Base-by-base conservation (phyloP, 805 yeast genomes). In the Candida yuanshanica region DNA sequence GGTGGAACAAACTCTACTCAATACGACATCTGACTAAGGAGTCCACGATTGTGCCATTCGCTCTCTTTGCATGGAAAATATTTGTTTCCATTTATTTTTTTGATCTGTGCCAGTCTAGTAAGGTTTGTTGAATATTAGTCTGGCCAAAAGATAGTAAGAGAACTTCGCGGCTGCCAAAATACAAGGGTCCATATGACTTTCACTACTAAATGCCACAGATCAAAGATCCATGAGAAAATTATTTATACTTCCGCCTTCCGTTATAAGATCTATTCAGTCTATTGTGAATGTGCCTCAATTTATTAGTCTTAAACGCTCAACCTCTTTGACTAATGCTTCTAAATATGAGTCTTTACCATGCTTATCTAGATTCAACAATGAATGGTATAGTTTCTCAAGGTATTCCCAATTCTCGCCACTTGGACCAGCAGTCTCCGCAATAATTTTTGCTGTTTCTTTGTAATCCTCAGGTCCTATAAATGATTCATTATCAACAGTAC, bases 331-430 rank as follows among this genome's bases (percentile, higher is more conserved):
- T 18, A 52, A 35, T 1, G 48, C 49, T 14, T 47, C 51, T 7
- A 53, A 20, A 37, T 53, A 53, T 13, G 33, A 35, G 20, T 53
- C 58, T 21, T 43, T 41, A 21, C 21, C 21, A 18, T 18, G 34
- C 31, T 45, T 47, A 14, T 50, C 57, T 14, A 56, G 33, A 7
- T 63, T 65, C 13, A 53, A 43, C 35, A 82, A 59, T 0, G 89
- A 74, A 9, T 65, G 58, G 35, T 72, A 70, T 43, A 90, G 65
- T 38, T 68, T 63, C 36, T 64, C 58, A 45, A 91, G 62, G 56
- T 90, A 90, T 53, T 86, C 95, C 37, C 66, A 60, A 56, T 90
- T 90, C 13, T 71, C 68, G 0, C 98, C 97, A 53, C 95, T 83
- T 20, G 93, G 93, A 0, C 98, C 98, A 6, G 49, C 52, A 14